Base-by-base conservation (phyloP, 805 yeast species). In the Lachancea dasiensis region DNA sequence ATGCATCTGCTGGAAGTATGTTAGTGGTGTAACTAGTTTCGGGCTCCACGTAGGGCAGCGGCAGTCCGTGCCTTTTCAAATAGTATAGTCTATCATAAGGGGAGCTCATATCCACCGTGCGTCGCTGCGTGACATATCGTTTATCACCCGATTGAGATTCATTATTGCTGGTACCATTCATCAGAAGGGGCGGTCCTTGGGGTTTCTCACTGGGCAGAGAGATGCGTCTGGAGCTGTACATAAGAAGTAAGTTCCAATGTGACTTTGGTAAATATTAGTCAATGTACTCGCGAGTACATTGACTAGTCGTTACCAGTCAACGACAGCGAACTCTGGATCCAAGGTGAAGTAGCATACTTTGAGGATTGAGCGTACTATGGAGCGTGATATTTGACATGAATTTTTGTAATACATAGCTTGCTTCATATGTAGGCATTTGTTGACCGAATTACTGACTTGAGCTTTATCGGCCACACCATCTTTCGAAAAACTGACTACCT, bases 21-120 rank as follows among this genome's bases (percentile, higher is more conserved):
- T 59, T 49, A 3, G 55, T 38, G 1, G 58, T 49, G 36, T 46
- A 59, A 6, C 57, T 50, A 1, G 57, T 53, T 22, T 58, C 63
- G 9, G 61, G 57, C 31, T 56, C 54, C 15, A 58, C 48, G 9
- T 45, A 42, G 6, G 57, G 60, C n/a, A 40, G 27, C 10, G 49
- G 45, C 5, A 55, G 34, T 3, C 61, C 62, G 39, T 58, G 61
- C 27, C 46, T 52, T 33, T 47, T 51, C 25, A 48, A 45, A 39
- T 48, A 52, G 35, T 54, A 53, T 22, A 52, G 36, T 36, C 50
- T 50, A 31, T 52, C 56, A 25, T 46, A 56, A 14, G 61, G 57
- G 6, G 61, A 52, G 31, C 58, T 52, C 30, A 58, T 47, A 34
- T 58, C 63, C 3, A 58, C 56, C 1, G 63, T 56, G 15, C 63